phyloP scores from a whole-genome alignment of 2,329 filamentous ascomycete genomes.

The Beauveria australis region DNA sequence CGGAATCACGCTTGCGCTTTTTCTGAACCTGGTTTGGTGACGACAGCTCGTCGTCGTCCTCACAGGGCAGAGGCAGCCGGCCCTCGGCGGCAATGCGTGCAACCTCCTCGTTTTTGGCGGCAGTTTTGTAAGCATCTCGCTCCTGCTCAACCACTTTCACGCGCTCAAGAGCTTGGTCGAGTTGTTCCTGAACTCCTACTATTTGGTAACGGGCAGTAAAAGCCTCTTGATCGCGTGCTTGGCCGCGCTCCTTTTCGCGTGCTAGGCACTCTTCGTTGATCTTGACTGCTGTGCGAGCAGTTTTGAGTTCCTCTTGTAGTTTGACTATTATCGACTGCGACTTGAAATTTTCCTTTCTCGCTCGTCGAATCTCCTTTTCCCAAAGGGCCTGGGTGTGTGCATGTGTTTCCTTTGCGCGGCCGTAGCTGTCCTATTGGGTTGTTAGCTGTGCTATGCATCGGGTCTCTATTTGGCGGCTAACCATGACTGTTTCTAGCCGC shows the following conservation, averaged over 20 bases:
- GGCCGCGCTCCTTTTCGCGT: slow-evolving; percentile 53
- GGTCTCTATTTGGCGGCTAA: slow-evolving; percentile 30
- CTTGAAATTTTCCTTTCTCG: slow-evolving; percentile 67
- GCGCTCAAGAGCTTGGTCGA: slow-evolving; percentile 54
- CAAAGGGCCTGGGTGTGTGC: slow-evolving; percentile 58
- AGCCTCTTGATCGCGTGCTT: slow-evolving; percentile 58
- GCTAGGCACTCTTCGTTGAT: slow-evolving; percentile 51
- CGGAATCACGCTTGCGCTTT: slow-evolving; percentile 21
- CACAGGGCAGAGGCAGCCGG: slow-evolving; percentile 54
- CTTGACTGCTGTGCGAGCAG: slow-evolving; percentile 45
- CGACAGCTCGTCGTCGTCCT: slow-evolving; percentile 48
- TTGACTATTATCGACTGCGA: slow-evolving; percentile 62
- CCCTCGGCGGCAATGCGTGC: slow-evolving; percentile 65
- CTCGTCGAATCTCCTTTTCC: slow-evolving; percentile 65
- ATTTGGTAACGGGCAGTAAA: slow-evolving; percentile 60
- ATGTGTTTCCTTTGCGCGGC: slow-evolving; percentile 61
- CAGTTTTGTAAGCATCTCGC: slow-evolving; percentile 64
- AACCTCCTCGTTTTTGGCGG: slow-evolving; percentile 65
- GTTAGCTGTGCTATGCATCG: slow-evolving; percentile 10
- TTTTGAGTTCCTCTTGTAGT: slow-evolving; percentile 65
- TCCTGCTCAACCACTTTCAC: slow-evolving; percentile 63
- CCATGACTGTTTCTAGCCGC: slow-evolving; percentile 61
- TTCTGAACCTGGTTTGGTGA: slow-evolving; percentile 45
- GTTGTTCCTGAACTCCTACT: slow-evolving; percentile 56
- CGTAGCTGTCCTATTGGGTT: slow-evolving; percentile 55